Base-by-base conservation (phyloP, 805 yeast genomes). In the Ogataea saltuana region DNA sequence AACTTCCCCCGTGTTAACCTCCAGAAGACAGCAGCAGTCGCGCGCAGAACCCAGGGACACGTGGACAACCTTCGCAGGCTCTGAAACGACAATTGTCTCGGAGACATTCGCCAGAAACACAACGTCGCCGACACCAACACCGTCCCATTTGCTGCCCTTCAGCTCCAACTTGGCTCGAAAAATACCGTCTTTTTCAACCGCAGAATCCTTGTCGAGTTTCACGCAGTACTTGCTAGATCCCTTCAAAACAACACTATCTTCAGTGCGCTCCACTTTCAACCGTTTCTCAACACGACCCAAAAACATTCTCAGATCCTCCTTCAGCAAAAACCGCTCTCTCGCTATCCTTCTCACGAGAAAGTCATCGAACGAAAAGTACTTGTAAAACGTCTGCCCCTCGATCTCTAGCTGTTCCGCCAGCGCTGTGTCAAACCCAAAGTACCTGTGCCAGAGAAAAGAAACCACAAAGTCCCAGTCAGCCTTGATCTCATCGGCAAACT, bases 371-470 rank as follows among this genome's bases (percentile, higher is more conserved):
- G 42, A 34, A 12, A 34, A 23, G 13, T 34, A 34, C 7, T 29
- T 22, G 22, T 34, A 25, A 6, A n/a, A n/a, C n/a, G n/a, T n/a
- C n/a, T 25, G 10, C 28, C 10, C 28, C 12, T 6, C 28, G n/a
- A 25, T 11, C 12, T 12, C 13, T 10, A 22, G 6, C 6, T 7
- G 25, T 22, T 10, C 25, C 6, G 10, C 25, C 6, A 10, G 25
- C 25, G 6, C 25, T 22, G 25, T 10, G 21, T n/a, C n/a, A n/a
- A n/a, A n/a, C n/a, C 41, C 42, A 15, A 40, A 18, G 42, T 29
- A 59, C 15, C 39, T 45, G 30, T 49, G 45, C 45, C 50, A 41
- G 9, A 61, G 15, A 6, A 53, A 42, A 10, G 50, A 44, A 1
- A 55, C 12, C 13, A 55, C 26, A 27, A 52, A 51, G 9, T 37